Evolutionary conservation across 164 flowering plant genomes (phyloP).

Genomic region (Pachysandra terminalis): DNA sequence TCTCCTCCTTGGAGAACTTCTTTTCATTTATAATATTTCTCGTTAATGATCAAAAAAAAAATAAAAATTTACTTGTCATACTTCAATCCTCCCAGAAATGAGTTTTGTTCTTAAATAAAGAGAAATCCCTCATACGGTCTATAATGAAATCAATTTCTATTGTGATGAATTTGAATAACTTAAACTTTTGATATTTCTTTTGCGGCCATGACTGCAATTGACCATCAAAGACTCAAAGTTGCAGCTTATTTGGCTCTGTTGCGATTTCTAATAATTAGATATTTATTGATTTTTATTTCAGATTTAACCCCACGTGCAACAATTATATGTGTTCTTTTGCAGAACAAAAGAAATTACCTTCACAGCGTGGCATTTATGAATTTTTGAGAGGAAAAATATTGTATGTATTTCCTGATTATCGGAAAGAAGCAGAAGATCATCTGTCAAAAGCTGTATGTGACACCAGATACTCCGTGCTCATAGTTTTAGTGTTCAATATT

Average conservation of each 20-base stretch:
- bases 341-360: constrained; percentile 59
- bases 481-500: constrained; percentile 4
- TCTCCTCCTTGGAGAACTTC: no score
- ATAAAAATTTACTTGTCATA: no score
- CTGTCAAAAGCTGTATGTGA: constrained; percentile 86
- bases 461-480: constrained; percentile 8
- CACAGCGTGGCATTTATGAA: constrained; percentile 68
- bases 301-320: neutral
- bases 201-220: no score
- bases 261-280: neutral
- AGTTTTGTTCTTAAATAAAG: no score
- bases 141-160: no score
- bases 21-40: no score
- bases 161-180: no score
- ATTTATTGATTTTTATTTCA: neutral
- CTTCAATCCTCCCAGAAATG: no score
- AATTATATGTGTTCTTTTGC: constrained; percentile 15
- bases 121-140: no score
- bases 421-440: constrained; percentile 92
- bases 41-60: no score
- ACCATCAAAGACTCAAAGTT: no score
- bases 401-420: constrained; percentile 71
- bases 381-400: constrained; percentile 81
- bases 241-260: neutral
- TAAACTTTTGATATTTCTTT: no score